Evolutionary conservation across 495 filamentous ascomycete species (phyloP), one percentile per base, ranked within the genome.

Genomic region (Trichoderma gamsii): DNA sequence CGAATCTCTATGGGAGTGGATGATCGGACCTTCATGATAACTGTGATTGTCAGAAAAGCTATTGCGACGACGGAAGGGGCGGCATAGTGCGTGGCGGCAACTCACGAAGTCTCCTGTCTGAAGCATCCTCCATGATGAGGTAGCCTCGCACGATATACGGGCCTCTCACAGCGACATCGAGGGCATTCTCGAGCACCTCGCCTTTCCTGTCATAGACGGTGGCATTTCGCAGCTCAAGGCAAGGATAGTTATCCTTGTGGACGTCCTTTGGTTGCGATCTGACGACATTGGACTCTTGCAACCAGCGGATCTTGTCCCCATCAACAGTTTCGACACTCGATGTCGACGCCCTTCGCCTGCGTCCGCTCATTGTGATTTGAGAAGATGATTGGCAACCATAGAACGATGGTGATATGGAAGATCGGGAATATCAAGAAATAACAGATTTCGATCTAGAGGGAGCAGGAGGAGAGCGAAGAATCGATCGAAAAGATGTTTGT

Each of bases 1-100:
- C 81, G 77, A 63, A 93, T 84, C 67, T 90, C 85, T 71, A 94
- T 86, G 68, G 83, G 79, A 43, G 84, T 83, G 11, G 79, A 66
- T 21, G 66, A 80, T 69, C 75, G 80, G 72, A 72, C 80, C 72
- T 72, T 79, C 73, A 72, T 85, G 71, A 76, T 77, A 70, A 72
- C 85, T 86, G 46, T 79, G 66, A 9, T 66, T 32, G 70, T 82
- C 43, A 83, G 76, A 67, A 69, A 38, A 5, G 51, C 21, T 35
- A 11, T 49, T 18, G 16, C 3, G 43, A 49, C 16, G 43, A 35
- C 5, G 15, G 2, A 5, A 11, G n/a, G 4, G n/a, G 51, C 64
- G 43, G 43, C n/a, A 41, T 46, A n/a, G 0, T 66, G 51, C 27
- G 16, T 49, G 13, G 67, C 21, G 23, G 68, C n/a, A 18, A 68